phyloP scores from a whole-genome alignment of 2,329 filamentous ascomycete species.

The Aureobasidium sp. region DNA sequence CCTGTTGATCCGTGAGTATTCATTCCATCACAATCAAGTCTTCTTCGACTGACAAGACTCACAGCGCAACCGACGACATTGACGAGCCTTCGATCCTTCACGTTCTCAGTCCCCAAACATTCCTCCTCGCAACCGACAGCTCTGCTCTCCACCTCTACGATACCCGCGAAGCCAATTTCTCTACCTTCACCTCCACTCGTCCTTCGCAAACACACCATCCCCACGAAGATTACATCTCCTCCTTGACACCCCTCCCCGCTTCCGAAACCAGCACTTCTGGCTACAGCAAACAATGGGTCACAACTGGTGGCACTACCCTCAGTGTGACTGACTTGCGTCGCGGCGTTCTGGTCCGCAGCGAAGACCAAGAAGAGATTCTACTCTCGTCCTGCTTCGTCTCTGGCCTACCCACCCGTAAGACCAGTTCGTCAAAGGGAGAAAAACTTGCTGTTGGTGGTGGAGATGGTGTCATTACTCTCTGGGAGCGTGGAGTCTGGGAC shows the following conservation, averaged over 20 bases:
- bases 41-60: neutral
- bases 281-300: slow-evolving; percentile 90
- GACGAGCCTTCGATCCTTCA: slow-evolving; percentile 78
- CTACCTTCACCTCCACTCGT: slow-evolving; percentile 45
- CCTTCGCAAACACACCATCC: slow-evolving; percentile 76
- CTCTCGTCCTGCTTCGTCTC: slow-evolving; percentile 72
- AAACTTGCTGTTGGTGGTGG: slow-evolving; percentile 70
- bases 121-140: slow-evolving; percentile 85
- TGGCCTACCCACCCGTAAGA: slow-evolving; percentile 58
- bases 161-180: slow-evolving; percentile 41
- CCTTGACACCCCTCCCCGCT: slow-evolving; percentile 72
- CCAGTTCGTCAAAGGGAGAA: slow-evolving; percentile 58
- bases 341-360: slow-evolving; percentile 78
- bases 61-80: slow-evolving; percentile 36
- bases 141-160: slow-evolving; percentile 84
- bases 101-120: slow-evolving; percentile 74
- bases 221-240: slow-evolving; percentile 89
- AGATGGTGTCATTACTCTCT: slow-evolving; percentile 77
- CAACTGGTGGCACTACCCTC: slow-evolving; percentile 82
- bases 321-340: slow-evolving; percentile 81
- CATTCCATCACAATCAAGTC: no score
- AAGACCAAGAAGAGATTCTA: slow-evolving; percentile 91
- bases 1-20: slow-evolving; percentile 43
- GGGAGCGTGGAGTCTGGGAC: slow-evolving; percentile 92
- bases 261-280: slow-evolving; percentile 75